Percentiles rank a stretch among this genome's conserved stretches.
These are phyloP conservation scores for Teratosphaeria nubilosa DNA, from an alignment of 2,329 filamentous ascomycete species.

Conservation along the genomic window DNA sequence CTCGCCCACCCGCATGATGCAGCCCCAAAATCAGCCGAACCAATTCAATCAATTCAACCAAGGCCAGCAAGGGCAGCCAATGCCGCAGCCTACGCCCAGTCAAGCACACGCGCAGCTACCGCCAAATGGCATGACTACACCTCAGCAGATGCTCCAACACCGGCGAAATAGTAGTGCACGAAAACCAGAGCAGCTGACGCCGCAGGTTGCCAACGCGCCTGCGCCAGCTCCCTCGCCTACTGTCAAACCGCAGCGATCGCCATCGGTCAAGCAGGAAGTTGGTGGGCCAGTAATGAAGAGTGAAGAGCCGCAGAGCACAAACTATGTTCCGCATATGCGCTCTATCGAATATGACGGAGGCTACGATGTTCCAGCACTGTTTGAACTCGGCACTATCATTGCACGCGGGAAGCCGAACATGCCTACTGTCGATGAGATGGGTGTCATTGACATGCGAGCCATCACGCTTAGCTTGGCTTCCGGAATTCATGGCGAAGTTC, in stretches of 20 bases:
- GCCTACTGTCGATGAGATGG: slow-evolving; percentile 66
- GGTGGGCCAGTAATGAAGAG: slow-evolving; percentile 21
- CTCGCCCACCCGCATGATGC: slow-evolving; percentile 26
- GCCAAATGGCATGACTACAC: slow-evolving; percentile 37
- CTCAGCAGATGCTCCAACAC: slow-evolving; percentile 31
- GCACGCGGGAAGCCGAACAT: slow-evolving; percentile 61
- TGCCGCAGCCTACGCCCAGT: slow-evolving; percentile 31
- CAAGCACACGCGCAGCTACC: slow-evolving; percentile 40
- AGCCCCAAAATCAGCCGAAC: slow-evolving; percentile 12
- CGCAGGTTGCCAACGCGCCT: slow-evolving; percentile 11
- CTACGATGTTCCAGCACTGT: slow-evolving; percentile 56
- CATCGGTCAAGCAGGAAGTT: slow-evolving; percentile 21
- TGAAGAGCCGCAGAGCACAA: slow-evolving; percentile 23
- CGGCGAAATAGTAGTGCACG: slow-evolving; percentile 22
- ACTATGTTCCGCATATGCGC: slow-evolving; percentile 18
- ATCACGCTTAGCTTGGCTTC: slow-evolving; percentile 83
- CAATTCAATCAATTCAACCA: slow-evolving; percentile 15
- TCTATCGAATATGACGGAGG: slow-evolving; percentile 47
- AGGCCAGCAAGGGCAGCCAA: slow-evolving; percentile 18
- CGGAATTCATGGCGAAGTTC: slow-evolving; percentile 81
- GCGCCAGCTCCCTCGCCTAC: slow-evolving; percentile 20
- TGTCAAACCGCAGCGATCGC: slow-evolving; percentile 18
- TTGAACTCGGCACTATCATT: slow-evolving; percentile 56
- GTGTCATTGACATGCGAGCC: slow-evolving; percentile 80
- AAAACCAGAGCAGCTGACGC: slow-evolving; percentile 22